A percentile compares a stretch with the other conserved stretches of the same genome.
Conservation (phyloP, 805 yeast species). For the Lipomyces sp. region DNA sequence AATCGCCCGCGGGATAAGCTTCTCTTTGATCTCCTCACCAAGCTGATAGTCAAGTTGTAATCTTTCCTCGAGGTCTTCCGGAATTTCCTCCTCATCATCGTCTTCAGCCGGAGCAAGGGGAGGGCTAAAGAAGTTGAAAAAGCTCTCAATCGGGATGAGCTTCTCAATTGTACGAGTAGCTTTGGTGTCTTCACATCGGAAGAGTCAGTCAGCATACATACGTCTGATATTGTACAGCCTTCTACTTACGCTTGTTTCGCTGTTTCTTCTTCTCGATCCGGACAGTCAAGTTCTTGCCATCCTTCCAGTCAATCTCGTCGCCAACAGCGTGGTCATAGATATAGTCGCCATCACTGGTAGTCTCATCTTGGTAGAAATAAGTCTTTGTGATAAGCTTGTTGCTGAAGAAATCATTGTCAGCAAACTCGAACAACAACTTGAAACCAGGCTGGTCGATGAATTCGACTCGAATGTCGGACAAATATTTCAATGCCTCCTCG, state of each 20-base stretch:
- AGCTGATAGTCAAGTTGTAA: conserved; percentile 91
- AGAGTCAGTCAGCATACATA: conserved; percentile 37
- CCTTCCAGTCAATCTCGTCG: conserved; percentile 78
- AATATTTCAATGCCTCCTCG: conserved; percentile 72
- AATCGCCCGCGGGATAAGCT: conserved; percentile 92
- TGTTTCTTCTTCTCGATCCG: conserved; percentile 92
- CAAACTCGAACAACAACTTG: conserved; percentile 80
- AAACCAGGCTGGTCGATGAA: conserved; percentile 86
- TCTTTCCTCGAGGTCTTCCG: conserved; percentile 75
- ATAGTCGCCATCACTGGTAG: conserved; percentile 94
- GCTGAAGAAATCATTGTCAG: conserved; percentile 73
- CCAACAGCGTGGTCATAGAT: conserved; percentile 98
- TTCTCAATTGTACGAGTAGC: conserved; percentile 96
- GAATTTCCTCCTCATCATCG: conserved; percentile 57
- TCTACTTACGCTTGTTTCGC: conserved; percentile 68
- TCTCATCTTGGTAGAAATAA: conserved; percentile 90
- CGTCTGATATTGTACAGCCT: not conserved
- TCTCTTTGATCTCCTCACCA: conserved; percentile 95
- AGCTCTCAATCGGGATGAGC: conserved; percentile 90
- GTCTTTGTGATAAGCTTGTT: conserved; percentile 78
- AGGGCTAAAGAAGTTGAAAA: conserved; percentile 94
- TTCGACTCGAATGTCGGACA: conserved; percentile 74
- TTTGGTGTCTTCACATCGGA: conserved; percentile 60
- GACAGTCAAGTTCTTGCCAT: conserved; percentile 84
- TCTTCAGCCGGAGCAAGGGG: conserved; percentile 75